These are phyloP conservation scores for Saccharomyces hybrid DNA, from an alignment of 1,139 yeast genomes.

Conservation along the genomic window DNA sequence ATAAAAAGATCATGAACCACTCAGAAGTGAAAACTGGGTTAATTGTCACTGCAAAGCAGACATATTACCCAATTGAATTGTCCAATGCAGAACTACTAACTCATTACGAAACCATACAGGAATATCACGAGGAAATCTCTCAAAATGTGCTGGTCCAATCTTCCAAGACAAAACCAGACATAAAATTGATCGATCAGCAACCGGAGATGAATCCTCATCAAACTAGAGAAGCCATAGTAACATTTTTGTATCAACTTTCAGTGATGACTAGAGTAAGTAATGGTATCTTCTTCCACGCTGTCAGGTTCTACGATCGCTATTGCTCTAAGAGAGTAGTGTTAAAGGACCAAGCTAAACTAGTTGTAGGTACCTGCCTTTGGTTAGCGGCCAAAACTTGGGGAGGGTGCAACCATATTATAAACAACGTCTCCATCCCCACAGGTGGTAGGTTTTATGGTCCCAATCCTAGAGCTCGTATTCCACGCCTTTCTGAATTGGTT, in stretches of 20 bases:
- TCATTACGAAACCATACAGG: conserved; percentile 42
- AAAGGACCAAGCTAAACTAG: conserved; percentile 84
- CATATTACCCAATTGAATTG: conserved; percentile 42
- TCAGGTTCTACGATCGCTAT: conserved; percentile 68
- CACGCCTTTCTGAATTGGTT: conserved; percentile 54
- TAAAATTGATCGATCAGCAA: conserved; percentile 72
- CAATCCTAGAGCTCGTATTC: conserved; percentile 57
- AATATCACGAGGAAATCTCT: conserved; percentile 47
- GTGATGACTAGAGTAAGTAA: conserved; percentile 62
- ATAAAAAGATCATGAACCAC: not conserved
- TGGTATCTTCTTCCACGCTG: conserved; percentile 74
- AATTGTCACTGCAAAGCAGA: conserved; percentile 34
- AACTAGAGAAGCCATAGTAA: conserved; percentile 49
- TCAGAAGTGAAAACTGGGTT: conserved; percentile 22
- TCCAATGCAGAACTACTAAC: conserved; percentile 43
- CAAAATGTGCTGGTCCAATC: conserved; percentile 36
- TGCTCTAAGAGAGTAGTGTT: conserved; percentile 87
- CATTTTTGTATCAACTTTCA: conserved; percentile 52
- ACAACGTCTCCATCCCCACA: conserved; percentile 39
- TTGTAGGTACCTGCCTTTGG: conserved; percentile 92
- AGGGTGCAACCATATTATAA: conserved; percentile 73
- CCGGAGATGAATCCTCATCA: conserved; percentile 93
- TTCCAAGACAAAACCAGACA: conserved; percentile 40
- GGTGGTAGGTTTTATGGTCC: conserved; percentile 62
- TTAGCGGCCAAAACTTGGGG: conserved; percentile 79